A percentile compares a stretch with the other conserved stretches of the same genome.
phyloP scores from a whole-genome alignment of 352 stramenopile species.

The Phytopythium litorale region DNA sequence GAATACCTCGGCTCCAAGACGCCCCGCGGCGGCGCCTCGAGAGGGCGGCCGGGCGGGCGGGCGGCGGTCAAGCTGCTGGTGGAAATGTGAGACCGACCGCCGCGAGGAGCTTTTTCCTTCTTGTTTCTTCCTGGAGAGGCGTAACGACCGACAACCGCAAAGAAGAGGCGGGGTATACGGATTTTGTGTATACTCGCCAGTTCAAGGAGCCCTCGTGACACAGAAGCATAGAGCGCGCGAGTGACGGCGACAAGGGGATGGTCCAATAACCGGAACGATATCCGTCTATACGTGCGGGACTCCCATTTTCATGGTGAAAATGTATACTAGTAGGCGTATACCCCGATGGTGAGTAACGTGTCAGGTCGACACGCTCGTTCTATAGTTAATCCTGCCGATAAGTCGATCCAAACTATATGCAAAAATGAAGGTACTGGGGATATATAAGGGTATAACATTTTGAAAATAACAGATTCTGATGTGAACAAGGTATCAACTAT shows the following conservation, averaged over 20 bases:
- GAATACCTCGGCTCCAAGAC: neutral
- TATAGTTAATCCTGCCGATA: too few species aligned
- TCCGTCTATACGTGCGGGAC: neutral
- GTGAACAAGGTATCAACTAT: too few species aligned
- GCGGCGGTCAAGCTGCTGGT: neutral
- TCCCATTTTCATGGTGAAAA: neutral
- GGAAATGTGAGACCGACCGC: neutral
- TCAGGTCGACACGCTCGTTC: neutral
- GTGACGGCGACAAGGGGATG: neutral
- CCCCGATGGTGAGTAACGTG: neutral
- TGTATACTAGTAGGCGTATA: neutral
- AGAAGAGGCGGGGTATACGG: slow-evolving; percentile 1
- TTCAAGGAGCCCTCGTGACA: neutral
- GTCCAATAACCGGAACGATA: neutral
- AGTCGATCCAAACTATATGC: too few species aligned
- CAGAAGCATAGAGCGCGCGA: neutral
- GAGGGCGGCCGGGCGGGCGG: neutral
- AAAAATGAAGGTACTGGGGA: too few species aligned
- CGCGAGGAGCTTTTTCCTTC: neutral
- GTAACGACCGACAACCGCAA: neutral
- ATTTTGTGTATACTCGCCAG: neutral
- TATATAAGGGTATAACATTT: too few species aligned
- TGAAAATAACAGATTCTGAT: too few species aligned
- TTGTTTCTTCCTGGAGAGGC: too few species aligned
- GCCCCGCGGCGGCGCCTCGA: too few species aligned